A percentile compares a stretch with the other conserved stretches of the same genome.
Evolutionary conservation across 768 basidiomycete species (phyloP).

Genomic region (Termitomyces sp.): DNA sequence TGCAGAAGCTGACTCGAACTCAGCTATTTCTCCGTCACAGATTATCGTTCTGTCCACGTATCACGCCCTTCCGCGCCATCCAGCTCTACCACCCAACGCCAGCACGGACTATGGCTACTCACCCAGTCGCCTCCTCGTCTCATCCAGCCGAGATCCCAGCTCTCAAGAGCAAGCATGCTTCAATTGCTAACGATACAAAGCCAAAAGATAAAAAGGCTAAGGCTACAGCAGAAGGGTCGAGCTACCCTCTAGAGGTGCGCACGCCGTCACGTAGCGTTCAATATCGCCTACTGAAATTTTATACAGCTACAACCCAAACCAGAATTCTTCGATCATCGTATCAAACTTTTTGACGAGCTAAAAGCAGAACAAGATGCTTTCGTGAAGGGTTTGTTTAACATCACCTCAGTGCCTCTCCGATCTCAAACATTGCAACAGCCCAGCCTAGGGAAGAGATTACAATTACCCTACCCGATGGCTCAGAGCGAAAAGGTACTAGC

Average conservation of each 20-base stretch:
- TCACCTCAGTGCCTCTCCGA: background rate
- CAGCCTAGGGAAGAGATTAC: conserved; percentile 84
- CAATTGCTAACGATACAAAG: conserved; percentile 18
- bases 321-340: conserved; percentile 84
- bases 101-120: conserved; percentile 39
- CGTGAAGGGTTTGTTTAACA: conserved; percentile 56
- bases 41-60: conserved; percentile 31
- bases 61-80: conserved; percentile 19
- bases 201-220: conserved; percentile 44
- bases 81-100: conserved; percentile 15
- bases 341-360: conserved; percentile 85
- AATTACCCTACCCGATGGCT: conserved; percentile 85
- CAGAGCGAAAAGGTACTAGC: conserved; percentile 76
- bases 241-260: conserved; percentile 65
- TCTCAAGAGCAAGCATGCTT: conserved; percentile 41
- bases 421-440: conserved; percentile 32
- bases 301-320: conserved; percentile 77
- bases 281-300: conserved; percentile 12
- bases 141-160: conserved; percentile 48
- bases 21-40: conserved; percentile 30
- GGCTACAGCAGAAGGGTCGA: conserved; percentile 33
- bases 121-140: conserved; percentile 54
- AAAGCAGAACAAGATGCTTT: conserved; percentile 83
- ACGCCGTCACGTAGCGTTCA: background rate
- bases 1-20: conserved; percentile 31